These are phyloP conservation scores for Acorus gramineus DNA, from an alignment of 106 monocot species.

Conservation along the genomic window DNA sequence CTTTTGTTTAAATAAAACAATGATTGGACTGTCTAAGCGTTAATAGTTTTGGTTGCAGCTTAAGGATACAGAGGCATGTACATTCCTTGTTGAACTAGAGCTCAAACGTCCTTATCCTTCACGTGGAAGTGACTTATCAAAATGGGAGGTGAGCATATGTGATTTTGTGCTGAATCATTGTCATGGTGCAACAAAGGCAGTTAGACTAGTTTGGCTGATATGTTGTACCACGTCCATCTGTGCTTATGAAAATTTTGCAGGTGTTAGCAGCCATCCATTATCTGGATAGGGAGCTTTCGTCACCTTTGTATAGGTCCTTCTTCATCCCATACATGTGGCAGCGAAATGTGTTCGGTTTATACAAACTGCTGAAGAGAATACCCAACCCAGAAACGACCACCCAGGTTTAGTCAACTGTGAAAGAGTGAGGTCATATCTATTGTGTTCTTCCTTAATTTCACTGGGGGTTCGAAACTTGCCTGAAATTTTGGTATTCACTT, in stretches of 20 bases:
- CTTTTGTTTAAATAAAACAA: neutral
- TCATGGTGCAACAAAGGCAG: neutral
- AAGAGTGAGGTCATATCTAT: too few relatives aligned
- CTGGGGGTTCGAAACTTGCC: too few relatives aligned
- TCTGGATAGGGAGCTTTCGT: constrained; percentile 80
- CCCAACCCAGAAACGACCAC: neutral
- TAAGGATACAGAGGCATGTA: constrained; percentile 46
- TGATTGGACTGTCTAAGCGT: too few relatives aligned
- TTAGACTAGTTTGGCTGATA: neutral
- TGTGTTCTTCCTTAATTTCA: too few relatives aligned
- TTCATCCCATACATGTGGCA: constrained; percentile 88
- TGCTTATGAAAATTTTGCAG: constrained; percentile 24
- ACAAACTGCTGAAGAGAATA: constrained; percentile 67
- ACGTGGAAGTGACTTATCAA: constrained; percentile 68
- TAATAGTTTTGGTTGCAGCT: constrained; percentile 27
- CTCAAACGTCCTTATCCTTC: constrained; percentile 65
- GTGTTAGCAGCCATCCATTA: constrained; percentile 73
- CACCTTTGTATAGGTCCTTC: constrained; percentile 72
- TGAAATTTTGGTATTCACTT: too few relatives aligned
- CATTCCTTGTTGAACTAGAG: constrained; percentile 82
- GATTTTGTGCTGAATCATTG: neutral
- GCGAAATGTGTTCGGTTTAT: constrained; percentile 76
- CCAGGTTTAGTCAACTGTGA: too few relatives aligned
- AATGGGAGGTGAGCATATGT: constrained; percentile 73
- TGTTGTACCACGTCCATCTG: neutral